These are phyloP conservation scores for Thielaviopsis populi DNA, from an alignment of 2,329 filamentous ascomycete genomes.

Conservation along the genomic window DNA sequence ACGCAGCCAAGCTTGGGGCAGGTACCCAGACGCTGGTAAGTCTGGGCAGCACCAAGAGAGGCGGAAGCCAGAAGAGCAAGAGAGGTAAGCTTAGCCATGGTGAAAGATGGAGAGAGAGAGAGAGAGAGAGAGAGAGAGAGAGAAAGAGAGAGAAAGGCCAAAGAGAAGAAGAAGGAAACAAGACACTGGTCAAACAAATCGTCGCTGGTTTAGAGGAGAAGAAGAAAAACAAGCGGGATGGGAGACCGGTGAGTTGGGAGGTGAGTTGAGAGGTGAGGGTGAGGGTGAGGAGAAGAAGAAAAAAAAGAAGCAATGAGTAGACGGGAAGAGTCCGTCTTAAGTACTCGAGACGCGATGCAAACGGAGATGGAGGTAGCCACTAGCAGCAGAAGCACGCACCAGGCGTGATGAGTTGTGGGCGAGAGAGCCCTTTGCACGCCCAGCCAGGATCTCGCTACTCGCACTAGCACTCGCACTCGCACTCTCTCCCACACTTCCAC, in stretches of 20 bases:
- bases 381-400: not conserved
- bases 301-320: not conserved
- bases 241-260: not conserved
- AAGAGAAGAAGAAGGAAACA: not conserved
- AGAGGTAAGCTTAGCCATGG: slow-evolving; percentile 13
- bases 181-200: slow-evolving; percentile 7
- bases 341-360: not conserved
- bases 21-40: slow-evolving; percentile 43
- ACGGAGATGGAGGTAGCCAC: not conserved
- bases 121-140: not conserved
- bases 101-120: not conserved
- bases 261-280: slow-evolving; percentile 6
- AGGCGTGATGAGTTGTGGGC: not conserved
- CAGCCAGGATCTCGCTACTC: not conserved
- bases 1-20: slow-evolving; percentile 46
- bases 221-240: slow-evolving; percentile 1
- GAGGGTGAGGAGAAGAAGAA: not conserved
- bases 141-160: not conserved
- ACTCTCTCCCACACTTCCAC: not conserved
- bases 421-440: not conserved
- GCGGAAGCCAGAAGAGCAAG: slow-evolving; percentile 15
- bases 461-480: not conserved
- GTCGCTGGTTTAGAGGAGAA: not conserved
- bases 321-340: not conserved
- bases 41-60: slow-evolving; percentile 32